These are phyloP conservation scores for Coriolopsis trogii DNA, from an alignment of 1,284 basidiomycete species.

Conservation along the genomic window DNA sequence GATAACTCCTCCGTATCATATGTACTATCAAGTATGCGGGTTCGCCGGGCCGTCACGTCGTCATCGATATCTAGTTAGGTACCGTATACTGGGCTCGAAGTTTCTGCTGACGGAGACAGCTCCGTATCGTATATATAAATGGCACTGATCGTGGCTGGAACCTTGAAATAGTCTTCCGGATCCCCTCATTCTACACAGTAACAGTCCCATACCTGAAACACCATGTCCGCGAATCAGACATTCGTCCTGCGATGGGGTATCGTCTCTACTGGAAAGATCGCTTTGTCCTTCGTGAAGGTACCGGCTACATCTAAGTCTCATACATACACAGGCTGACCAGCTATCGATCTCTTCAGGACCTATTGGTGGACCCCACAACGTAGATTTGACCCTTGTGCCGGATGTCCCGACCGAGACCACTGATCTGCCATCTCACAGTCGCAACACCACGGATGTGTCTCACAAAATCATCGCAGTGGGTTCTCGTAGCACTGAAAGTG, in stretches of 20 bases:
- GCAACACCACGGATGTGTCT: constrained; percentile 60
- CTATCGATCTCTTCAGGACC: constrained; percentile 39
- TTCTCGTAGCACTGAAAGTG: constrained; percentile 73
- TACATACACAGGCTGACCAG: not conserved
- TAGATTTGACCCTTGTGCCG: constrained; percentile 30
- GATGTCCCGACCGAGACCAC: no score
- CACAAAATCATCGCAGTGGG: constrained; percentile 84
- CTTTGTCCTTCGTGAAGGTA: constrained; percentile 48
- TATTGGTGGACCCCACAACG: constrained; percentile 52
- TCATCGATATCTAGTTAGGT: constrained; percentile 20
- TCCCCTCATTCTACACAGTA: no score
- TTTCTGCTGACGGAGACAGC: no score
- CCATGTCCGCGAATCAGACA: constrained; percentile 7
- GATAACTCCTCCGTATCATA: no score
- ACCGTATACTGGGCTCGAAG: no score
- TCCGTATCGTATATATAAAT: no score
- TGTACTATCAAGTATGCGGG: not conserved
- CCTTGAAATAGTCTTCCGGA: no score
- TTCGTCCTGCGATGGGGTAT: constrained; percentile 58
- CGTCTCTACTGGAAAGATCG: constrained; percentile 54
- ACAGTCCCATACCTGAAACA: not conserved
- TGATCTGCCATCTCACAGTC: constrained; percentile 2
- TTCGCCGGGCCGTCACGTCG: constrained; percentile 6
- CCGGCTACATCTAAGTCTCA: not conserved
- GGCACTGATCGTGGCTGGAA: not conserved